phyloP scores from a whole-genome alignment of 148 eudicot genomes.

The Chenopodium berlandieri region DNA sequence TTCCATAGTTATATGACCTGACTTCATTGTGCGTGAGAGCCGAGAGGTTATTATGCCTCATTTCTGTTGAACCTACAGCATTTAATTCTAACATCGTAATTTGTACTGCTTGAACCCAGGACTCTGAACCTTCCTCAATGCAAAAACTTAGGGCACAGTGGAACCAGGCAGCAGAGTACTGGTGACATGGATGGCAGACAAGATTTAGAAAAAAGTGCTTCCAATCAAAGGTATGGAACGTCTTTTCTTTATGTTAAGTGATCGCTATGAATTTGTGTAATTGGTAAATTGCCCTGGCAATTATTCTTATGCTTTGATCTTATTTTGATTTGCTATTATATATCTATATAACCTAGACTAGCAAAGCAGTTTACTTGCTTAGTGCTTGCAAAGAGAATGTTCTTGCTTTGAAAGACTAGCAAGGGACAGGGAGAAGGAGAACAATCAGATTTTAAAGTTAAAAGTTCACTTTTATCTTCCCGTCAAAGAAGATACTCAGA shows the following conservation, averaged over 20 bases:
- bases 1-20: neutral
- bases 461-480: too few relatives aligned
- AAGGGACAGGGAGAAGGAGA: too few relatives aligned
- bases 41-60: neutral
- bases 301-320: neutral
- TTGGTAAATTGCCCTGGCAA: neutral
- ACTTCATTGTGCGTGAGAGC: neutral
- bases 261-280: neutral
- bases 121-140: conserved; percentile 77
- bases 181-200: conserved; percentile 35
- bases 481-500: neutral
- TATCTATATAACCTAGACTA: neutral
- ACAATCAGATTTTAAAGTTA: too few relatives aligned
- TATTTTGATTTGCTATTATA: neutral
- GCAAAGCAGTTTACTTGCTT: neutral
- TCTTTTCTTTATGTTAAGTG: neutral
- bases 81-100: neutral
- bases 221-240: conserved; percentile 47
- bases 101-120: conserved; percentile 34
- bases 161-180: conserved; percentile 39
- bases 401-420: too few relatives aligned
- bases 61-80: conserved; percentile 8
- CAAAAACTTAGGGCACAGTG: conserved; percentile 43
- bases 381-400: too few relatives aligned
- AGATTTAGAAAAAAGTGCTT: conserved; percentile 41